These are phyloP conservation scores for Avena sativa DNA, from an alignment of 176 grass and related monocot species.

Conservation along the genomic window DNA sequence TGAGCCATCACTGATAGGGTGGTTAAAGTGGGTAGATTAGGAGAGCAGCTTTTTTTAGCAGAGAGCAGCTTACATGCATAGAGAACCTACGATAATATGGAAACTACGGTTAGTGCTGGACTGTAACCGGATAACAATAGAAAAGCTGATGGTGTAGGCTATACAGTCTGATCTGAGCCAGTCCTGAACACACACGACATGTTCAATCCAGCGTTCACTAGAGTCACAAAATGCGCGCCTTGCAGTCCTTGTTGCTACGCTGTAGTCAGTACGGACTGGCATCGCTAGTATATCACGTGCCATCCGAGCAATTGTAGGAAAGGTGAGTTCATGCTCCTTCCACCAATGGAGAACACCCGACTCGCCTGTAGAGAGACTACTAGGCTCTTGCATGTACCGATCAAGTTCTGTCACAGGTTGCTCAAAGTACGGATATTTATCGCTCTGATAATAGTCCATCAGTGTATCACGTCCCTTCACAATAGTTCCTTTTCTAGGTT, in stretches of 20 bases:
- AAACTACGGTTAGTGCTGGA: neutral
- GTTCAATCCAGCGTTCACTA: neutral
- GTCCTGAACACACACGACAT: slow-evolving; percentile 33
- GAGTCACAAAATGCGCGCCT: neutral
- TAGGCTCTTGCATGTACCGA: slow-evolving; percentile 35
- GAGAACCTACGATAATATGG: slow-evolving; percentile 17
- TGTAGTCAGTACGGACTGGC: slow-evolving; percentile 23
- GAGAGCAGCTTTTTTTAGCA: neutral
- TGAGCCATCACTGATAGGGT: neutral
- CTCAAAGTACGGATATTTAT: neutral
- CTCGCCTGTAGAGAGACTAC: neutral
- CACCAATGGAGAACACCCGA: slow-evolving; percentile 40
- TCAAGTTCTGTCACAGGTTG: slow-evolving; percentile 41
- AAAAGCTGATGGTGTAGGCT: slow-evolving; percentile 1
- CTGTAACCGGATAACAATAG: neutral
- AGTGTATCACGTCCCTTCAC: slow-evolving; percentile 4
- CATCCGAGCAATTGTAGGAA: slow-evolving; percentile 39
- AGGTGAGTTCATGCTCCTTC: slow-evolving; percentile 36
- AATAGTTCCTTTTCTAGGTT: slow-evolving; percentile 25
- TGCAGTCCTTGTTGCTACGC: slow-evolving; percentile 37
- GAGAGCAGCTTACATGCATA: slow-evolving; percentile 30
- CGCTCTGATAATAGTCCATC: neutral
- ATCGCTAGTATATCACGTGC: slow-evolving; percentile 43
- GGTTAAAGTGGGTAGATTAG: neutral
- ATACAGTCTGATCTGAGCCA: slow-evolving; percentile 40